phyloP scores from a whole-genome alignment of 768 basidiomycete genomes.

The Tylopilus felleus region DNA sequence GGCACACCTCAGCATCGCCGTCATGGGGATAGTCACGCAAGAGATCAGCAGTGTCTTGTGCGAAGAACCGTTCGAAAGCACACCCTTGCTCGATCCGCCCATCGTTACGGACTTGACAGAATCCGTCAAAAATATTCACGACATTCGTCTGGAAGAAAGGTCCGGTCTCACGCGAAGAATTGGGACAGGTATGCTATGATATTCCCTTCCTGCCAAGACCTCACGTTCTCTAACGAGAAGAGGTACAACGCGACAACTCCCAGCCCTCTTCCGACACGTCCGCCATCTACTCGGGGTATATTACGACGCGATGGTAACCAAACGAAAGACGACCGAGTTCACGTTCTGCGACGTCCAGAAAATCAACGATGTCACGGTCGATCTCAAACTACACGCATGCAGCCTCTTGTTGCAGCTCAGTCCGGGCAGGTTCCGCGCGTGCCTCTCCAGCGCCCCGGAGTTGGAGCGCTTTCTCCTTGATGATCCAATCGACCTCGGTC shows the following conservation, averaged over 20 bases:
- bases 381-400: background rate
- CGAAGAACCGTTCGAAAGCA: background rate
- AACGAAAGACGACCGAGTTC: background rate
- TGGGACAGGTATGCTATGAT: background rate
- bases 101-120: background rate
- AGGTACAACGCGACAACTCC: background rate
- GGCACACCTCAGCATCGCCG: background rate
- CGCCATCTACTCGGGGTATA: background rate
- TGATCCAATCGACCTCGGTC: background rate
- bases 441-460: background rate
- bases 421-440: background rate
- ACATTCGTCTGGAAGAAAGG: background rate
- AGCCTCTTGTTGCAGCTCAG: no score
- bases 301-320: background rate
- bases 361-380: background rate
- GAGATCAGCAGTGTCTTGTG: background rate
- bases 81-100: background rate
- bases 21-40: background rate
- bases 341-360: background rate
- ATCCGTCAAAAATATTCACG: background rate
- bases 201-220: no score
- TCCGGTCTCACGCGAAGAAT: background rate
- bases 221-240: no score
- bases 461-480: background rate
- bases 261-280: background rate